phyloP scores from a whole-genome alignment of 2,329 filamentous ascomycete species.

The Aspergillus unguis region DNA sequence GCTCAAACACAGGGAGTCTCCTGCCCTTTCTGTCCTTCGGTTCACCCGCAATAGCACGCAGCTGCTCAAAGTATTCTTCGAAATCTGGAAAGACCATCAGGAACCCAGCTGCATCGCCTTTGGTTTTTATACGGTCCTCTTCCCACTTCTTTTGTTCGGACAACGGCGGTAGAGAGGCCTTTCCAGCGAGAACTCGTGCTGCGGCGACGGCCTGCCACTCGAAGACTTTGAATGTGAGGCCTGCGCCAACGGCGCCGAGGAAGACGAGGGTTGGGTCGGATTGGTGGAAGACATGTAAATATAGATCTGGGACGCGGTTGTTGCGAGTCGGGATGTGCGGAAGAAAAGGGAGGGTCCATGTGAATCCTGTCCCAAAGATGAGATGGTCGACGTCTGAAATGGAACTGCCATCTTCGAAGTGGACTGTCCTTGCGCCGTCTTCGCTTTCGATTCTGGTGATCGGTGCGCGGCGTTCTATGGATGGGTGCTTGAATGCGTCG shows the following conservation, averaged over 20 bases:
- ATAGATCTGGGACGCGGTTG: constrained; percentile 34
- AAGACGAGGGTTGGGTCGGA: constrained; percentile 34
- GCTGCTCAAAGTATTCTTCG: constrained; percentile 61
- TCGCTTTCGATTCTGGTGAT: constrained; percentile 39
- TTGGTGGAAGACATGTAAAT: constrained; percentile 38
- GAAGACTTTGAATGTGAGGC: constrained; percentile 64
- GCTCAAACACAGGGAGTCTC: constrained; percentile 43
- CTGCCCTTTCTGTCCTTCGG: constrained; percentile 40
- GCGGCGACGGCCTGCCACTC: constrained; percentile 66
- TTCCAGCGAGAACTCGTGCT: constrained; percentile 56
- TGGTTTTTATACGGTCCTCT: constrained; percentile 49
- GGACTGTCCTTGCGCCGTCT: constrained; percentile 47
- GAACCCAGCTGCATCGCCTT: constrained; percentile 58
- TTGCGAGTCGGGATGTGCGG: constrained; percentile 44
- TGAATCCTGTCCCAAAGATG: constrained; percentile 66
- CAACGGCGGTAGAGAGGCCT: constrained; percentile 49
- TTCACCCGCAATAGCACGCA: constrained; percentile 43
- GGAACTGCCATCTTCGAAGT: constrained; percentile 54
- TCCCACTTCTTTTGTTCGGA: constrained; percentile 58
- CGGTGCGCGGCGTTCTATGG: constrained; percentile 30
- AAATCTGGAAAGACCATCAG: constrained; percentile 60
- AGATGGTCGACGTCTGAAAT: constrained; percentile 58
- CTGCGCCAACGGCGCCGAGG: constrained; percentile 45
- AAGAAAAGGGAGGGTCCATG: constrained; percentile 62
- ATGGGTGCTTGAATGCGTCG: constrained; percentile 58